Evolutionary conservation across 345 rosid genomes (phyloP), one percentile per base, ranked within the genome.

Genomic region (Capsella bursapastoris): DNA sequence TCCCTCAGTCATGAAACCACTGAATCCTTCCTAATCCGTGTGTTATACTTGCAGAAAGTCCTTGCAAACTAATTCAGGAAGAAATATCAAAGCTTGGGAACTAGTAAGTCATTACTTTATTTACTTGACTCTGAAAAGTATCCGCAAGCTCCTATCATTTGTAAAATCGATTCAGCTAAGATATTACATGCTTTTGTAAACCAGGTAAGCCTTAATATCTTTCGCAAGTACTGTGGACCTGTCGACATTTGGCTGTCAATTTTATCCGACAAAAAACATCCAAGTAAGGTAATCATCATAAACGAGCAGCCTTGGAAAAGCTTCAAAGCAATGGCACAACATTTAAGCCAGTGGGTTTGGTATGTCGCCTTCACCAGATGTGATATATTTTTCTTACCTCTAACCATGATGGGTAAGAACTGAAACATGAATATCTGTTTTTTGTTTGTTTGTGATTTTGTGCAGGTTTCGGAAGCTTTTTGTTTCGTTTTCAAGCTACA

Each of bases 331-430:
- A 88, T 90, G 97, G 82, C 91, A n/a, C 84, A 85, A 53, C 93
- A 88, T 81, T 81, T 73, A 4, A 90, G 96, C 87, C 93, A 87
- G 32, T 91, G 98, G 98, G 82, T 91, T 76, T 90, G 95, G 97
- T 91, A 85, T 31, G 86, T 31, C 3, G 73, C 55, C 41, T 72
- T 64, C 16, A 51, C 32, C 28, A 61, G 5, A 64, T 31, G 22
- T 15, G 29, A 38, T 15, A 15, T 18, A 3, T 34, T 57, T 32
- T 53, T 34, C 50, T 62, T 28, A 35, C 12, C 63, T n/a, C 41
- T n/a, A 13, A 28, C 28, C 57, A 31, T 47, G 59, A 28, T 62
- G 51, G 35, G 38, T 53, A 60, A 15, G 27, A 34, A 67, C 48
- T 48, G 68, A 68, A 31, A 32, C 68, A 68, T 43, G 64, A 60